Base-by-base conservation (phyloP, 108 stramenopile species). In the Stephanodiscus minutulus region DNA sequence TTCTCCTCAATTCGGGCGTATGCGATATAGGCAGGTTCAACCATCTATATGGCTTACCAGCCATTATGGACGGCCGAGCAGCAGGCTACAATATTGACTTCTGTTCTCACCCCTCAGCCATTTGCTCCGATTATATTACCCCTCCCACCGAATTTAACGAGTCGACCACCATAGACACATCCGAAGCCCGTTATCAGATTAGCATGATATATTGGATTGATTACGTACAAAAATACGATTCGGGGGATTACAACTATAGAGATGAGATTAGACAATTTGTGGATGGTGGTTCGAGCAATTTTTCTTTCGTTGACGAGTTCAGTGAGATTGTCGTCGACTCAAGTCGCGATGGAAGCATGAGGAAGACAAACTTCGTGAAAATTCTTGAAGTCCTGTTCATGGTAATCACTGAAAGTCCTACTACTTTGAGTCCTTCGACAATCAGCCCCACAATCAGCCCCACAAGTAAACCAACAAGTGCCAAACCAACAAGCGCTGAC, bases 11-110 rank as follows among this genome's bases (percentile, higher is more conserved):
- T 33, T 55, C 59, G 10, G 67, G 73, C n/a, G 7, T 70, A 12
- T 82, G 82, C 29, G 62, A 82, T 24, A 64, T 82, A 27, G 82
- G 82, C 53, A 74, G 73, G 46, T 74, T 82, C 52, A 82, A 79
- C 53, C 74, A 74, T 48, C 46, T 68, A 22, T 79, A 61, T 49
- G 82, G 82, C 37, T 35, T 61, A 29, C 75, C 68, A 29, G 82
- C 82, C 29, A 52, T 68, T 49, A 62, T 55, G 25, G 73, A 79
- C 24, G 67, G 67, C 15, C 65, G 66, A 21, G 47, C 67, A 18
- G 66, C 59, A 28, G 68, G 61, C 7, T 74, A 68, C 66, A 66
- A 66, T 15, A 52, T 79, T 35, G 70, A 79, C 58, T 79, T 79
- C 47, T 79, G 77, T 25, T 27, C 41, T 29, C 1, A 69, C 5